Conservation (phyloP, 805 yeast genomes). For the Torulaspora maleeae region DNA sequence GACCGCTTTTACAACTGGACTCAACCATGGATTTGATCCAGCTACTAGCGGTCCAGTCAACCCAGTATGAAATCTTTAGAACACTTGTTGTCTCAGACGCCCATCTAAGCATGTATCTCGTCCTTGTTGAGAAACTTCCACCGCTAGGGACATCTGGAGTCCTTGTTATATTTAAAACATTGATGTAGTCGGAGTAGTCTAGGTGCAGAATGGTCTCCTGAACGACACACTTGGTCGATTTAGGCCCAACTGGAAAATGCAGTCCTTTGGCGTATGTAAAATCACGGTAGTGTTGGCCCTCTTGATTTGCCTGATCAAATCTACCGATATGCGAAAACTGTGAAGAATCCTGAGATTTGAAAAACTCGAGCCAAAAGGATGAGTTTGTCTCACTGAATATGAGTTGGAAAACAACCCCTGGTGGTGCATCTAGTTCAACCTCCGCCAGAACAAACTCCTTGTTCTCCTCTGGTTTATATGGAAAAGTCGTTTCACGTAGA, state of each 20-base stretch:
- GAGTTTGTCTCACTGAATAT: conserved; percentile 60
- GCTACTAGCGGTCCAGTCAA: conserved; percentile 86
- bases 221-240: conserved; percentile 73
- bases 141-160: conserved; percentile 98
- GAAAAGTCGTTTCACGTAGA: conserved; percentile 55
- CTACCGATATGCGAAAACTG: conserved; percentile 36
- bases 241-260: conserved; percentile 85
- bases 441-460: conserved; percentile 52
- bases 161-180: conserved; percentile 55
- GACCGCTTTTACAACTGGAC: conserved; percentile 78
- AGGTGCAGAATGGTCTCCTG: conserved; percentile 52
- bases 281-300: conserved; percentile 43
- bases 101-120: conserved; percentile 75
- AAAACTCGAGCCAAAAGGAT: conserved; percentile 41
- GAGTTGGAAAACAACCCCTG: conserved; percentile 68
- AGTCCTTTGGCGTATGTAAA: conserved; percentile 72
- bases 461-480: conserved; percentile 41
- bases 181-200: conserved; percentile 49
- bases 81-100: conserved; percentile 55
- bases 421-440: conserved; percentile 58
- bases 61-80: conserved; percentile 60
- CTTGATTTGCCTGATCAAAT: conserved; percentile 36
- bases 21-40: conserved; percentile 92
- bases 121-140: conserved; percentile 65
- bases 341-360: conserved; percentile 37